Evolutionary conservation across 345 rosid species (phyloP).

Genomic region (Citrus unshiu): DNA sequence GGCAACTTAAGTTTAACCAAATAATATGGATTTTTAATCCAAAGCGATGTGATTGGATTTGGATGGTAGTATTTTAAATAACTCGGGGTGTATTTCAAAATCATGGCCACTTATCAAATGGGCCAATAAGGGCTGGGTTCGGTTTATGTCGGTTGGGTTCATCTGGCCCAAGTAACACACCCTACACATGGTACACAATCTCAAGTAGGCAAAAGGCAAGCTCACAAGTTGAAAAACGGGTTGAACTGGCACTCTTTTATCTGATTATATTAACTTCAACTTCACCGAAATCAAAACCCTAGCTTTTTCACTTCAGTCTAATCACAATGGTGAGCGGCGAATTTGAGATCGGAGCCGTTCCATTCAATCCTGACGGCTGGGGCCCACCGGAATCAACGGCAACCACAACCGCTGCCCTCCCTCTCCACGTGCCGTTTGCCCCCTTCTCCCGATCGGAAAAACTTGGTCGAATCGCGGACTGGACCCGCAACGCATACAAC

Average conservation of each 20-base stretch:
- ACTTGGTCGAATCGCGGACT: constrained; percentile 93
- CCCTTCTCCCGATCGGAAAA: constrained; percentile 91
- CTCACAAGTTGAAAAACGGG: no score
- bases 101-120: neutral
- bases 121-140: neutral
- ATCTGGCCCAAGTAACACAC: neutral
- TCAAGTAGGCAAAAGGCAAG: neutral
- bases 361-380: constrained; percentile 92
- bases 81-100: no score
- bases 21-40: no score
- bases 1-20: no score
- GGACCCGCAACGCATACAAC: constrained; percentile 53
- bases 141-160: neutral
- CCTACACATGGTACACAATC: neutral
- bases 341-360: constrained; percentile 72
- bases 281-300: neutral
- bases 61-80: no score
- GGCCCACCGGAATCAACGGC: constrained; percentile 71
- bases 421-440: constrained; percentile 60
- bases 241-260: neutral
- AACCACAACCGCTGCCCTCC: constrained; percentile 46
- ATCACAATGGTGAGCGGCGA: constrained; percentile 12
- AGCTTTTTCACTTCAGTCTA: neutral
- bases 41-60: no score
- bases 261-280: neutral